Evolutionary conservation across 306 rosid species (phyloP), one percentile per base, ranked within the genome.

Genomic region (Biancaea sappan): DNA sequence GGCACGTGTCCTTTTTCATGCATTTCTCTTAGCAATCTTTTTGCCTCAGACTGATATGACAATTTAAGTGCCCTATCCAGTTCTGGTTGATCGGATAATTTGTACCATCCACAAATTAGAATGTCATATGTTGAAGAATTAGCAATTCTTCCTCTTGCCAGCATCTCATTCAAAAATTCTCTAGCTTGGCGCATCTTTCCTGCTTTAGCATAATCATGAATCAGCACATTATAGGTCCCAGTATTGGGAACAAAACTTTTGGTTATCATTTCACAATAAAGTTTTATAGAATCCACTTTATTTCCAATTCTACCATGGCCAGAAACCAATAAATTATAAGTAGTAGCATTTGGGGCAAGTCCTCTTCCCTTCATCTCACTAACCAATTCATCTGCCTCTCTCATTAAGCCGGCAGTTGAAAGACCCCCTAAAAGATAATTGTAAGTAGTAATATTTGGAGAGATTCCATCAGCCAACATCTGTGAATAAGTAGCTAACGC

Each of bases 111-210:
- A 81, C 88, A 83, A 59, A 90, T 83, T 67, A 94, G 87, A 77
- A 88, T 84, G 84, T 85, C 90, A 57, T 91, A 94, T 3, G 97
- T 90, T 76, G 93, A 90, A 83, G 97, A 84, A 79, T 89, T 90
- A 68, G 96, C 92, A 62, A 67, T 59, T 72, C 85, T 84, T 69
- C 96, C 95, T 76, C 91, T 83, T 24, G 74, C 62, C 82, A 74
- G 81, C 99, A 92, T 90, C 84, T 94, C 97, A 63, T 94, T 87
- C 90, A 87, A 80, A 75, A 94, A 91, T 81, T 90, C 99, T 79
- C 84, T 83, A 57, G 99, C 99, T 80, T 91, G 92, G 64, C 74
- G 81, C 99, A 88, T 94, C 86, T 87, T 92, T 72, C 95, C 97
- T 25, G 71, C 86, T 81, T 87, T 84, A 25, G 95, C 92, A 67